Percentiles rank a stretch among this genome's conserved stretches.
These are phyloP conservation scores for Angomonas desouzai DNA, from an alignment of 208 protist species.

Conservation along the genomic window DNA sequence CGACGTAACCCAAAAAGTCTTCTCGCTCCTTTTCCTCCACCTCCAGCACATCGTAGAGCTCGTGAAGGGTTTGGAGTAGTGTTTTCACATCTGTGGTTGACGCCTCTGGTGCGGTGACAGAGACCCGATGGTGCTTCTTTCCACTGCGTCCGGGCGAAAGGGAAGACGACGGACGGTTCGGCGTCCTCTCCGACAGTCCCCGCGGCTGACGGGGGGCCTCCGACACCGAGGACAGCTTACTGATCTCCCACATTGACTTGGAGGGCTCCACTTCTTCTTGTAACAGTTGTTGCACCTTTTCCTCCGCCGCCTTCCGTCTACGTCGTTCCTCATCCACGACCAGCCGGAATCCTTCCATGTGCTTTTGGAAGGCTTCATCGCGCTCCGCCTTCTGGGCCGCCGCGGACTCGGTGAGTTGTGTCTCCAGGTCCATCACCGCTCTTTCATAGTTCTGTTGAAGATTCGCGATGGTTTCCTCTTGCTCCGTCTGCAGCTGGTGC, in stretches of 20 bases:
- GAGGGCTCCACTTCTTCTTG: background rate
- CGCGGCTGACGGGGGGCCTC: background rate
- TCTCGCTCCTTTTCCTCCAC: slow-evolving; percentile 1
- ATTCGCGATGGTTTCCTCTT: background rate
- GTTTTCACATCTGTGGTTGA: background rate
- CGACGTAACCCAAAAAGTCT: background rate
- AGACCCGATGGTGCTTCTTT: background rate
- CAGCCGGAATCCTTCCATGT: slow-evolving; percentile 1
- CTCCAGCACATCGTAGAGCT: background rate
- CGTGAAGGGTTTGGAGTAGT: background rate
- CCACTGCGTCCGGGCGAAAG: background rate
- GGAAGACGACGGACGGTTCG: background rate
- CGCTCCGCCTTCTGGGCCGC: background rate
- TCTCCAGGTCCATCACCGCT: slow-evolving; percentile 5
- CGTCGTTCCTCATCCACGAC: slow-evolving; percentile 1
- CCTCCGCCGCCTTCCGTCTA: background rate
- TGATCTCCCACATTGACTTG: background rate
- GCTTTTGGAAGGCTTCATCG: background rate
- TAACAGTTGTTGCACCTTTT: background rate
- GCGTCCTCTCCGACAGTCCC: background rate
- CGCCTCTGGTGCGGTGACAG: background rate
- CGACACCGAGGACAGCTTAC: background rate
- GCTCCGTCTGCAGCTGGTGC: background rate
- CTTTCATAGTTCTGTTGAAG: background rate
- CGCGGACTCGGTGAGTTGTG: background rate